Percentiles rank a stretch among this genome's conserved stretches.
phyloP scores from a whole-genome alignment of 495 filamentous ascomycete species.

The Usnea hakonensis region DNA sequence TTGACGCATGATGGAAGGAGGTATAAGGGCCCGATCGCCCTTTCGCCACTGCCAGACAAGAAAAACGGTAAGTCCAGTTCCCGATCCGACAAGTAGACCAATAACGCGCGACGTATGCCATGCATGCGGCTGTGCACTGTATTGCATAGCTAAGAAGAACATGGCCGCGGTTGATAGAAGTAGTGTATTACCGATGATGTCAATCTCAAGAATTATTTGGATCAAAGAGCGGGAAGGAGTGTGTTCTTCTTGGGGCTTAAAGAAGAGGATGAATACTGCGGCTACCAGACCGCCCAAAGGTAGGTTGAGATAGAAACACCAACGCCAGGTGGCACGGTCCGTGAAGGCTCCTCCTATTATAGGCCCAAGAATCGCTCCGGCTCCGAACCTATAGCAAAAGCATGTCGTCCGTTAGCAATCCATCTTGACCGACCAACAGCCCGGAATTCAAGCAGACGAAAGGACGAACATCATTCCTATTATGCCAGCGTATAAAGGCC shows the following conservation, averaged over 20 bases:
- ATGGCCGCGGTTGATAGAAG: neutral
- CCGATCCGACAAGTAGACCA: neutral
- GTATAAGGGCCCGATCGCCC: neutral
- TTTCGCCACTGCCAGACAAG: constrained; percentile 15
- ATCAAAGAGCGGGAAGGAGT: neutral
- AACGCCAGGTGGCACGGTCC: constrained; percentile 44
- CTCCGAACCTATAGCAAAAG: neutral
- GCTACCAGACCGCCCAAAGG: constrained; percentile 47
- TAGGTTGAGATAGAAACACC: constrained; percentile 60
- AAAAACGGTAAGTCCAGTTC: neutral
- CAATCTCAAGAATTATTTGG: neutral
- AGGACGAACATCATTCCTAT: constrained; percentile 8
- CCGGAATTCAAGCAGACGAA: neutral
- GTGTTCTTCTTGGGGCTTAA: neutral
- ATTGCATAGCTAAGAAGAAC: neutral
- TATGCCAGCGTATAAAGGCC: constrained; percentile 26
- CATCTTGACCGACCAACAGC: neutral
- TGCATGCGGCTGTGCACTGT: neutral
- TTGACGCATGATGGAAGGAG: neutral
- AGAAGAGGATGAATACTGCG: constrained; percentile 22
- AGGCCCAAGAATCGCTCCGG: constrained; percentile 42
- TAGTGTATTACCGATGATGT: neutral
- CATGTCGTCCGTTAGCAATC: neutral
- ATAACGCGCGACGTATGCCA: neutral
- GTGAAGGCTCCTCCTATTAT: constrained; percentile 55